Evolutionary conservation across 257 asterid species (phyloP).

Genomic region (Solanum sejunctum): DNA sequence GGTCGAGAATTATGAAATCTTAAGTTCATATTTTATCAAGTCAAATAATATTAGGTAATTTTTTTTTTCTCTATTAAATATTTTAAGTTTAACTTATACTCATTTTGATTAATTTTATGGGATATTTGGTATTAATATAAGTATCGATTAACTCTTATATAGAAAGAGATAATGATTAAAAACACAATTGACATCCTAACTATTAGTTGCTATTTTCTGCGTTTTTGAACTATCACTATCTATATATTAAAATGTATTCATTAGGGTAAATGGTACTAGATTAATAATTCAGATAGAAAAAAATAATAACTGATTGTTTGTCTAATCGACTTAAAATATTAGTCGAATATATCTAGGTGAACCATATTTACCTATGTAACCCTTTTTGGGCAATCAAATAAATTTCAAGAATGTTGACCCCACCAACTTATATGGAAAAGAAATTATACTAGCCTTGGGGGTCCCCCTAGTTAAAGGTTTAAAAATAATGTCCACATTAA

Average conservation of each 20-base stretch:
- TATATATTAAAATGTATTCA: neutral
- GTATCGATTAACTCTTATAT: too few relatives aligned
- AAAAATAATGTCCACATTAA: neutral
- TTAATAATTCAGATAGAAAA: neutral
- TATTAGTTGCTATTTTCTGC: neutral
- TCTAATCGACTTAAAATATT: neutral
- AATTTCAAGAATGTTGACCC: neutral
- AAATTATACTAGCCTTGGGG: neutral
- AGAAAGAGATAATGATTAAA: too few relatives aligned
- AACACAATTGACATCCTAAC: neutral
- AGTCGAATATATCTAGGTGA: neutral
- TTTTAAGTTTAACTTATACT: too few relatives aligned
- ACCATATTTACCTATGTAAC: neutral
- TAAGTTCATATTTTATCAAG: neutral
- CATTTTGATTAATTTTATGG: too few relatives aligned
- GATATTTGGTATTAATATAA: too few relatives aligned
- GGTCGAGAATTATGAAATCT: neutral
- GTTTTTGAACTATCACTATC: neutral
- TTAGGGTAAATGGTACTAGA: neutral
- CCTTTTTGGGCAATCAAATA: neutral
- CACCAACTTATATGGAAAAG: neutral
- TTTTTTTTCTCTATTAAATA: too few relatives aligned
- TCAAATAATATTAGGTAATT: neutral
- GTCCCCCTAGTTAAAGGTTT: neutral
- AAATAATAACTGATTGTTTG: neutral